Percentiles rank a stretch among this genome's conserved stretches.
These are phyloP conservation scores for Tolypocladium endophyticum DNA, from an alignment of 2,329 filamentous ascomycete species.

Conservation along the genomic window DNA sequence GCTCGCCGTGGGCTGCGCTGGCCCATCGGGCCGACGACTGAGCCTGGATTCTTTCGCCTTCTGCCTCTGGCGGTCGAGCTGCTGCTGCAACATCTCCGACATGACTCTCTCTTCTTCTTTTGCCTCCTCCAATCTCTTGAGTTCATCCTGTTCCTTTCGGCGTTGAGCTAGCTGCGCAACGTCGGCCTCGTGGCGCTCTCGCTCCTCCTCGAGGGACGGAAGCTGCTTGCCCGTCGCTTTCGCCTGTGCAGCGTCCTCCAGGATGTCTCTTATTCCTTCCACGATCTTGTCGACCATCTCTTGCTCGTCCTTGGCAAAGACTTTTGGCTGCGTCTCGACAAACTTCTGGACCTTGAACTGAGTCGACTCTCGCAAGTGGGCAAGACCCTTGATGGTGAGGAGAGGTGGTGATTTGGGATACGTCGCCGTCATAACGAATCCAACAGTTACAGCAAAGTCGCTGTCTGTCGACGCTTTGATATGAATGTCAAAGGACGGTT, in stretches of 20 bases:
- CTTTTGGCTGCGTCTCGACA: slow-evolving; percentile 46
- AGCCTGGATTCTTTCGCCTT: slow-evolving; percentile 54
- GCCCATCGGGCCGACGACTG: slow-evolving; percentile 40
- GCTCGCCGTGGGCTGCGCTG: slow-evolving; percentile 15
- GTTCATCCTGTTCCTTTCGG: slow-evolving; percentile 41
- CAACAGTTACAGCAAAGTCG: slow-evolving; percentile 60
- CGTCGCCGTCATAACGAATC: slow-evolving; percentile 74
- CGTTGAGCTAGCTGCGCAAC: slow-evolving; percentile 50
- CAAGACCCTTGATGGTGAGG: slow-evolving; percentile 55
- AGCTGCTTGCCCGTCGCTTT: slow-evolving; percentile 66
- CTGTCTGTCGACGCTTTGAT: slow-evolving; percentile 65
- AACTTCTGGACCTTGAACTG: slow-evolving; percentile 59
- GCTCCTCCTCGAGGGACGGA: slow-evolving; percentile 81
- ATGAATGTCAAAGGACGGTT: slow-evolving; percentile 72
- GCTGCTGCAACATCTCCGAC: slow-evolving; percentile 61
- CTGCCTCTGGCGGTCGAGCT: slow-evolving; percentile 56
- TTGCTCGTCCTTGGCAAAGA: slow-evolving; percentile 40
- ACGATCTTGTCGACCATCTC: slow-evolving; percentile 58
- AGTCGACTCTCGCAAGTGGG: slow-evolving; percentile 58
- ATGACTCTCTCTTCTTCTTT: slow-evolving; percentile 62
- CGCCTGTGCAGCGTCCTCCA: slow-evolving; percentile 77
- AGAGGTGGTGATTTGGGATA: slow-evolving; percentile 80
- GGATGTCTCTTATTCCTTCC: slow-evolving; percentile 58
- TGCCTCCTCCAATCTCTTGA: slow-evolving; percentile 43
- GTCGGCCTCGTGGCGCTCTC: slow-evolving; percentile 69